Evolutionary conservation across 2,329 filamentous ascomycete species (phyloP), one percentile per base, ranked within the genome.

Genomic region (Pseudocercospora musae): DNA sequence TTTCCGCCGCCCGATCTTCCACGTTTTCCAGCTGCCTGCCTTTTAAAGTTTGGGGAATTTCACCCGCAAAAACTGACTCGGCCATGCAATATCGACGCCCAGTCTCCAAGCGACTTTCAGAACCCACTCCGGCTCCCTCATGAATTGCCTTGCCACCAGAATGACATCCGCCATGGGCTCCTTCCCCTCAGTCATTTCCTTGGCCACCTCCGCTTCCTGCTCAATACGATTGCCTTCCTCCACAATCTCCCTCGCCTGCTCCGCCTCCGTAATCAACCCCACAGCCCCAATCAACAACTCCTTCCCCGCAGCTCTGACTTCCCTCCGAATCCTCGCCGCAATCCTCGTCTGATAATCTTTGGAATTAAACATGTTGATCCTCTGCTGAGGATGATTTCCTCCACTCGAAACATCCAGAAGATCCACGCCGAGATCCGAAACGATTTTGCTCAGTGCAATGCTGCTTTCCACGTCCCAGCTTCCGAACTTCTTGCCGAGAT

Each of bases 391-490:
- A 73, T 87, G 84, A 72, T 90, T 89, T 40, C 90, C 93, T 33
- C 87, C 91, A 0, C 87, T 88, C 69, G 87, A 91, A 59, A 96
- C 86, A 74, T 97, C 93, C 18, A 96, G 81, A n/a, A 96, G 80
- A 74, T 97, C 93, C 48, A 96, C 83, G 29, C 92, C 93, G 10
- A 84, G 80, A 0, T 83, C 84, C 0, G 90, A 88, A 0, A 96
- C 82, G n/a, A 89, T 80, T 74, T 81, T 74, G 0, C 90, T 86
- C 1, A 95, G 81, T 49, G 79, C 78, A 25, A 87, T 80, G 0
- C 85, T 87, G 58, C 92, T 82, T 11, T 86, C 82, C 1, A 87
- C 69, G 0, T 82, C 88, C 90, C 90, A 95, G 70, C 82, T 85
- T 65, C 86, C 83, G 10, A 80, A 76, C n/a, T 79, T 70, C 53